These are phyloP conservation scores for Paecilomyces variotii DNA, from an alignment of 2,329 filamentous ascomycete species.

Conservation along the genomic window DNA sequence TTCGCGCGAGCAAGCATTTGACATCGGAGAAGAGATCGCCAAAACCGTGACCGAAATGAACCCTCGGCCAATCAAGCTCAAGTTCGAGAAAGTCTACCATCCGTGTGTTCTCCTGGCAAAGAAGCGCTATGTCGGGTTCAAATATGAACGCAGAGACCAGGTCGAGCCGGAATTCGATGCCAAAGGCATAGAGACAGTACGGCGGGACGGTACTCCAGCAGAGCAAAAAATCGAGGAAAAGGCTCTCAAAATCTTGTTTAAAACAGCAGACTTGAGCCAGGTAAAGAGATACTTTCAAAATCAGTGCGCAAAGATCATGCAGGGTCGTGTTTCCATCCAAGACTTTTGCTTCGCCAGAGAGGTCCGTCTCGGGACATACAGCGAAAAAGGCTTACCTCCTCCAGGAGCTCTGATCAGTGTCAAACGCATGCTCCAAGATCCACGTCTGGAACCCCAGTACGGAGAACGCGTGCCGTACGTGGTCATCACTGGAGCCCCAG, in stretches of 20 bases:
- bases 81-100: slow-evolving; percentile 97
- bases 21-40: slow-evolving; percentile 87
- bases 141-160: slow-evolving; percentile 76
- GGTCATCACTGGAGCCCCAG: slow-evolving; percentile 79
- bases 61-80: slow-evolving; percentile 85
- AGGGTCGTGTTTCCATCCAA: slow-evolving; percentile 76
- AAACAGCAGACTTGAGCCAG: slow-evolving; percentile 77
- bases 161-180: slow-evolving; percentile 83
- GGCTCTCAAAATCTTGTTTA: slow-evolving; percentile 78
- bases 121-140: slow-evolving; percentile 97
- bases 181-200: slow-evolving; percentile 96
- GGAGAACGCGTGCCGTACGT: slow-evolving; percentile 94
- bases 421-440: slow-evolving; percentile 76
- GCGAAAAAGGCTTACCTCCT: slow-evolving; percentile 68
- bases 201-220: slow-evolving; percentile 86
- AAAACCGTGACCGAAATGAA: slow-evolving; percentile 81
- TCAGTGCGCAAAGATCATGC: slow-evolving; percentile 90
- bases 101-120: slow-evolving; percentile 91
- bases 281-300: slow-evolving; percentile 85
- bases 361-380: slow-evolving; percentile 83
- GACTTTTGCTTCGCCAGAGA: slow-evolving; percentile 95
- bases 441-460: slow-evolving; percentile 82
- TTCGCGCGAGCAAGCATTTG: slow-evolving; percentile 80
- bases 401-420: slow-evolving; percentile 85
- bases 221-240: slow-evolving; percentile 97